Evolutionary conservation across 1,139 yeast species (phyloP), one percentile per base, ranked within the genome.

Genomic region (Diutina pseudorugosa): DNA sequence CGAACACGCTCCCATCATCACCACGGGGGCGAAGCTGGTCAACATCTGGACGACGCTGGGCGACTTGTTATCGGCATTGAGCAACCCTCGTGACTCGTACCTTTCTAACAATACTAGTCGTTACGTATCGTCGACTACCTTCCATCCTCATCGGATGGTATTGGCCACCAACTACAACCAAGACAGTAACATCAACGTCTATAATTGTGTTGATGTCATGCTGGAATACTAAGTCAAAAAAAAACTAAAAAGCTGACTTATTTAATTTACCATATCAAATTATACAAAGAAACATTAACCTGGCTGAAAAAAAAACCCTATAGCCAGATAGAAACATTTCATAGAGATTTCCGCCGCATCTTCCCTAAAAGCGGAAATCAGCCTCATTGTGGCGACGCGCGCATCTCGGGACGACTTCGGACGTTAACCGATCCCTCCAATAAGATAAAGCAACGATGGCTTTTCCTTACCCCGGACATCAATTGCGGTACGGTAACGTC

Each of bases 141-240:
- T 93, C 65, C 99, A 93, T 64, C 99, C 99, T 1, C 98, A 94
- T 64, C 73, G 94, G 57, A 88, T 93, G 96, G 80, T 88, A 78
- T 65, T 93, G 65, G 98, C 97, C 1, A 87, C 89, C 0, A 84
- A 85, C 60, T 86, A 86, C 62, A 79, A 83, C 54, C 95, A 87
- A 61, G 95, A 87, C 62, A 76, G 91, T 1, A 79, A 79, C 58
- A 82, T 91, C 51, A 80, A 80, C 58, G 71, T 91, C 25, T 87
- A 85, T 59, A 60, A 64, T 23, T 74, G 79, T 61, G 41, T 25
- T 11, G 51, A 41, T 14, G 36, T 40, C 20, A 23, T 40, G 44
- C 16, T 20, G 33, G 51, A 48, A 21, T 30, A 30, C n/a, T n/a
- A n/a, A n/a, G n/a, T n/a, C n/a, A n/a, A n/a, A n/a, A n/a, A n/a